Conservation (phyloP, 257 asterid genomes). For the Nicotiana benthamiana region DNA sequence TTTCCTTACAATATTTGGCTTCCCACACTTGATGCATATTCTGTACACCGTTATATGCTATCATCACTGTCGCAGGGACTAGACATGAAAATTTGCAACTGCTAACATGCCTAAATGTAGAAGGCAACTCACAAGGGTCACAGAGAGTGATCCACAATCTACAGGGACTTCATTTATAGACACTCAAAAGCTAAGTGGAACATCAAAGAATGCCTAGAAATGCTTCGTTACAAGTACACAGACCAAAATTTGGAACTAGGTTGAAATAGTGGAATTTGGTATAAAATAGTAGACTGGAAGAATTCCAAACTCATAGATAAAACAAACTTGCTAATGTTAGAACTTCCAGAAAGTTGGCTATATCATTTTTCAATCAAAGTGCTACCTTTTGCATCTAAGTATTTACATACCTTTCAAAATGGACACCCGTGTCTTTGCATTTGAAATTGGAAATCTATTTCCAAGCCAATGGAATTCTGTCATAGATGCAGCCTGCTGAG, state of each 20-base stretch:
- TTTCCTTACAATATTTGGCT: background rate
- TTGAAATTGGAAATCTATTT: constrained; percentile 75
- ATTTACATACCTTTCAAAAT: constrained; percentile 69
- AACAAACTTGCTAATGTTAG: background rate
- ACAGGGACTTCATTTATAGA: background rate
- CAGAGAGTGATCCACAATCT: background rate
- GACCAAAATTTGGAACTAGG: background rate
- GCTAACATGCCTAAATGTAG: background rate
- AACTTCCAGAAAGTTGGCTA: background rate
- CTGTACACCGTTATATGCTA: background rate
- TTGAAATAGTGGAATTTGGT: background rate
- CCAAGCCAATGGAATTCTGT: constrained; percentile 95
- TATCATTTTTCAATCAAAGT: background rate
- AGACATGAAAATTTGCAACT: background rate
- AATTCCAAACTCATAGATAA: background rate
- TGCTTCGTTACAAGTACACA: background rate
- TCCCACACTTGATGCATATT: background rate
- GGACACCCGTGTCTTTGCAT: constrained; percentile 87
- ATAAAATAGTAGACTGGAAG: background rate
- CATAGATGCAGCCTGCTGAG: constrained; percentile 98
- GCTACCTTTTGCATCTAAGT: background rate
- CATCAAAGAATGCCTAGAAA: background rate
- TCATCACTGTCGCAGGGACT: background rate
- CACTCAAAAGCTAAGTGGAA: background rate
- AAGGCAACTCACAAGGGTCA: background rate